Evolutionary conservation across 106 monocot genomes (phyloP).

Genomic region (Apostasia ramifera): DNA sequence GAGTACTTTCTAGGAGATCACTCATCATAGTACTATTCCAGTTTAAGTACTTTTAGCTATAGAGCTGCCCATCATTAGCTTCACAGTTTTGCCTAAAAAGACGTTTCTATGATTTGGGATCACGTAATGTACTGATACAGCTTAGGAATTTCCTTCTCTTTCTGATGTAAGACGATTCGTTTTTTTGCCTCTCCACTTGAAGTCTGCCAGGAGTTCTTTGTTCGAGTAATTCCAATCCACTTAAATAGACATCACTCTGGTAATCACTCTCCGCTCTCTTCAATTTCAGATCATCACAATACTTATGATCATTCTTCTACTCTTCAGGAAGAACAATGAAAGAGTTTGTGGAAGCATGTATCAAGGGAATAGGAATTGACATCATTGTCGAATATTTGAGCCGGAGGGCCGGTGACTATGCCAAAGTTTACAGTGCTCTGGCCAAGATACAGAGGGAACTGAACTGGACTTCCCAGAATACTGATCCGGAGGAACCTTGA

Average conservation of each 20-base stretch:
- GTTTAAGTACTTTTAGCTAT: too few species aligned
- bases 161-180: not conserved
- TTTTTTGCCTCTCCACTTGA: not conserved
- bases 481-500: conserved; percentile 30
- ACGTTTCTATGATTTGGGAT: too few species aligned
- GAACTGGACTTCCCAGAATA: conserved; percentile 49
- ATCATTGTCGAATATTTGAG: conserved; percentile 35
- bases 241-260: too few species aligned
- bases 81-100: too few species aligned
- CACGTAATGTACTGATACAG: too few species aligned
- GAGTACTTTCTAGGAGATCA: too few species aligned
- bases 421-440: conserved; percentile 50
- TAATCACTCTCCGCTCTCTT: too few species aligned
- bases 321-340: conserved; percentile 42
- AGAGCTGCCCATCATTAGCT: too few species aligned
- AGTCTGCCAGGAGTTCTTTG: not conserved
- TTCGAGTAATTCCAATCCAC: too few species aligned
- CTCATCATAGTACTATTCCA: too few species aligned
- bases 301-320: not conserved
- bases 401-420: conserved; percentile 44
- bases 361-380: conserved; percentile 33
- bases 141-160: not conserved
- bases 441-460: conserved; percentile 40
- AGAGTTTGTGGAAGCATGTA: conserved; percentile 58
- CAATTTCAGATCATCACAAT: not conserved